Percentiles rank a stretch among this genome's conserved stretches.
Evolutionary conservation across 148 eudicot genomes (phyloP).

Genomic region (Chenopodium suecicum): DNA sequence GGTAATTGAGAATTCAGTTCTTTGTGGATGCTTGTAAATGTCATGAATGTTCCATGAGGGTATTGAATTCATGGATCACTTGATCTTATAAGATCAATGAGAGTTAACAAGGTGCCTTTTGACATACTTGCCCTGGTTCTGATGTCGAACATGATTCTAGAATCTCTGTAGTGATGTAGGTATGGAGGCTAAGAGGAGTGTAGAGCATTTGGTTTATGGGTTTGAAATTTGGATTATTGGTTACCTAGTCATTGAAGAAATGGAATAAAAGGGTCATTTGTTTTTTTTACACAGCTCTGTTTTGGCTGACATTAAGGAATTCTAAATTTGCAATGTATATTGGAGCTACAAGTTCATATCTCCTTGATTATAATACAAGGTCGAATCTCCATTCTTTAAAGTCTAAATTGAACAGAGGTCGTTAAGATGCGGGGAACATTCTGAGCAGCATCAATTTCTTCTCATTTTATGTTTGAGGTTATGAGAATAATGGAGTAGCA

Average conservation of each 20-base stretch:
- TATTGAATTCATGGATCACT: not conserved
- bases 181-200: not conserved
- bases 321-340: too few species aligned
- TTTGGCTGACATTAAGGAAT: not conserved
- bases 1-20: not conserved
- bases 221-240: too few species aligned
- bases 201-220: not conserved
- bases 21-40: not conserved
- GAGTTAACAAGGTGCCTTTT: not conserved
- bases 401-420: not conserved
- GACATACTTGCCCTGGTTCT: not conserved
- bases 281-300: not conserved
- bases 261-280: not conserved
- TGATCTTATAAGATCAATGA: not conserved
- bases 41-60: not conserved
- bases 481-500: not conserved
- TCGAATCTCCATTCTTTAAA: too few species aligned
- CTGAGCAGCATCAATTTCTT: not conserved
- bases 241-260: not conserved
- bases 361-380: not conserved
- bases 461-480: not conserved
- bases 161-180: not conserved
- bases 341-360: not conserved
- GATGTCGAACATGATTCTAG: not conserved
- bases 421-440: not conserved